These are phyloP conservation scores for Xylaria sp. DNA, from an alignment of 2,329 filamentous ascomycete genomes.

Conservation along the genomic window DNA sequence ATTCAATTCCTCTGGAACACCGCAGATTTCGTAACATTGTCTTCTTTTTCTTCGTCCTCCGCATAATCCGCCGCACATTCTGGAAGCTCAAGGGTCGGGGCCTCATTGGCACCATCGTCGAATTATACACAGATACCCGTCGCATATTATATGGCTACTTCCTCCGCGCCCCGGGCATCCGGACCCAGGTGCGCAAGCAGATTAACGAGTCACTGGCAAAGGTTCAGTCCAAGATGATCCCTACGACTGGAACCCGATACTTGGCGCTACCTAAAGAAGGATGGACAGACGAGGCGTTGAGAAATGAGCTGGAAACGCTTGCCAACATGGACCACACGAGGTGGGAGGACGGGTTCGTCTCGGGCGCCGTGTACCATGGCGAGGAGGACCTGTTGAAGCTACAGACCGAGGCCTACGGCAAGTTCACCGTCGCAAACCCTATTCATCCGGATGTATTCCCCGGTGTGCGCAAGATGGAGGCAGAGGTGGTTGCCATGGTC, in stretches of 20 bases:
- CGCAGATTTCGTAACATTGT: conserved; percentile 81
- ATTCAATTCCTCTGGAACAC: background rate
- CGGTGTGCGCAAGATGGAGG: conserved; percentile 98
- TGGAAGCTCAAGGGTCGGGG: conserved; percentile 91
- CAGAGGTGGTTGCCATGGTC: conserved; percentile 96
- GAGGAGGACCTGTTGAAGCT: conserved; percentile 80
- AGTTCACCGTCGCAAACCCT: conserved; percentile 94
- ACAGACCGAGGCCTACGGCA: conserved; percentile 90
- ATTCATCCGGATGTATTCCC: conserved; percentile 99
- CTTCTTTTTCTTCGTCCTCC: conserved; percentile 85
- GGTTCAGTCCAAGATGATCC: conserved; percentile 82
- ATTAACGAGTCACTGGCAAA: conserved; percentile 80
- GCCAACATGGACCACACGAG: conserved; percentile 89
- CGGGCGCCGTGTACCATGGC: conserved; percentile 95
- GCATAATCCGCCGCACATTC: conserved; percentile 79
- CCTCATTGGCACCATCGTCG: conserved; percentile 75
- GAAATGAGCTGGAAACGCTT: conserved; percentile 78
- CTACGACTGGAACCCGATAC: conserved; percentile 73
- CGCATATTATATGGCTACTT: conserved; percentile 84
- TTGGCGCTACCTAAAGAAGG: conserved; percentile 81
- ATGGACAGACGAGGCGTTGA: conserved; percentile 78
- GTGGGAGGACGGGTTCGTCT: conserved; percentile 96
- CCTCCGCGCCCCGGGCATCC: conserved; percentile 84
- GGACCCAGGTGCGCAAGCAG: conserved; percentile 83
- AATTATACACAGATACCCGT: conserved; percentile 74